A percentile compares a stretch with the other conserved stretches of the same genome.
These are phyloP conservation scores for Kwoniella dendrophila DNA, from an alignment of 768 basidiomycete genomes.

Conservation along the genomic window DNA sequence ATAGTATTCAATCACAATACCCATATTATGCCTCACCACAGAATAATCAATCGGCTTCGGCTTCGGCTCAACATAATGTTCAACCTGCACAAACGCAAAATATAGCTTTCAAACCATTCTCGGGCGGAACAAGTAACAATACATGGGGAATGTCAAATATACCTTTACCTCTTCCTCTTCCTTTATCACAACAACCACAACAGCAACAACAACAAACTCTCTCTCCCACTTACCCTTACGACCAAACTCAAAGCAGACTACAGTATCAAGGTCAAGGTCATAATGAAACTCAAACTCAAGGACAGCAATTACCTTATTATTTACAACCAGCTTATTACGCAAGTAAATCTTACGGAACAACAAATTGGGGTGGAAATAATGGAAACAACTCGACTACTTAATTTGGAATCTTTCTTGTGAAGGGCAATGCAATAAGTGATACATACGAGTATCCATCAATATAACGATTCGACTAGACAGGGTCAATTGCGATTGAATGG, in stretches of 20 bases:
- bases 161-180: background rate
- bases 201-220: background rate
- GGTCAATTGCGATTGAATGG: too few relatives aligned
- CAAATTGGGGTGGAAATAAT: slow-evolving; percentile 1
- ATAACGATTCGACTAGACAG: too few relatives aligned
- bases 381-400: too few relatives aligned
- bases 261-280: too few relatives aligned
- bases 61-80: background rate
- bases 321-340: slow-evolving; percentile 16
- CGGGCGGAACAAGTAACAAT: too few relatives aligned
- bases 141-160: slow-evolving; percentile 8
- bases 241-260: background rate
- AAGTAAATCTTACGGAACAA: background rate
- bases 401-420: too few relatives aligned
- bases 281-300: background rate
- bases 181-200: background rate
- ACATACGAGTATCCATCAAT: too few relatives aligned
- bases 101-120: too few relatives aligned
- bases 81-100: background rate
- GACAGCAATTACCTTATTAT: slow-evolving; percentile 14
- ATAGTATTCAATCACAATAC: background rate
- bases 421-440: too few relatives aligned
- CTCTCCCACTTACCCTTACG: background rate
- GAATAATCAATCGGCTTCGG: background rate
- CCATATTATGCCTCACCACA: background rate